Conservation (phyloP, 148 eudicot genomes). For the Persicaria tinctoria region DNA sequence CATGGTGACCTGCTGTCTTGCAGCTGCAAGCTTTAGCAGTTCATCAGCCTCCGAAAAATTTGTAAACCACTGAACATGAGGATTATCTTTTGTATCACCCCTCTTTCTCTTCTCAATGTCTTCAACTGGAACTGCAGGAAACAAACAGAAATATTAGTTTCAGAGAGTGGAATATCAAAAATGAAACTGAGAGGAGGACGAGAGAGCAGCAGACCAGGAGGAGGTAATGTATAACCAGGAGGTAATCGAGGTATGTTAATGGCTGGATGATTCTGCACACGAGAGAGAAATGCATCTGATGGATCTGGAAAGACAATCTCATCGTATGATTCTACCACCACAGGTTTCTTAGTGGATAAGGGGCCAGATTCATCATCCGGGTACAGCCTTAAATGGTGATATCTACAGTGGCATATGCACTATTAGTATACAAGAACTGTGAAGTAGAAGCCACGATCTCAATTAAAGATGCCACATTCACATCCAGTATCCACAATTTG, state of each 20-base stretch:
- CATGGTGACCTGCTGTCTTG: slow-evolving; percentile 54
- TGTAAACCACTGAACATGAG: slow-evolving; percentile 27
- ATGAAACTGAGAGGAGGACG: background rate
- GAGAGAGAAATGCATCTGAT: slow-evolving; percentile 49
- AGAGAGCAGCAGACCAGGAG: slow-evolving; percentile 31
- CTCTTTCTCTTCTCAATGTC: slow-evolving; percentile 26
- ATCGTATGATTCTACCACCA: slow-evolving; percentile 49
- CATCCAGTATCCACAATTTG: background rate
- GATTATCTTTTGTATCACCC: slow-evolving; percentile 24
- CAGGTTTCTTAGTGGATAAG: slow-evolving; percentile 52
- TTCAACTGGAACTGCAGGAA: slow-evolving; percentile 20
- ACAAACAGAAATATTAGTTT: background rate
- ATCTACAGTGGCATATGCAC: slow-evolving; percentile 21
- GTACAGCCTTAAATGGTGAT: slow-evolving; percentile 53
- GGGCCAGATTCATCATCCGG: slow-evolving; percentile 58
- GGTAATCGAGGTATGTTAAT: slow-evolving; percentile 50
- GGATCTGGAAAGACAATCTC: slow-evolving; percentile 53
- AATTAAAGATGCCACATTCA: slow-evolving; percentile 1
- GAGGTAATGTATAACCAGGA: slow-evolving; percentile 37
- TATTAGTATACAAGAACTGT: background rate
- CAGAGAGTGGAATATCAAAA: background rate
- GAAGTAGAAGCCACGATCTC: background rate
- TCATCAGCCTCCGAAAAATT: slow-evolving; percentile 60
- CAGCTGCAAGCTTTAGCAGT: slow-evolving; percentile 56
- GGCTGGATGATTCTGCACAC: slow-evolving; percentile 55